phyloP scores from a whole-genome alignment of 2,329 filamentous ascomycete genomes.

The Monilinia aucupariae region DNA sequence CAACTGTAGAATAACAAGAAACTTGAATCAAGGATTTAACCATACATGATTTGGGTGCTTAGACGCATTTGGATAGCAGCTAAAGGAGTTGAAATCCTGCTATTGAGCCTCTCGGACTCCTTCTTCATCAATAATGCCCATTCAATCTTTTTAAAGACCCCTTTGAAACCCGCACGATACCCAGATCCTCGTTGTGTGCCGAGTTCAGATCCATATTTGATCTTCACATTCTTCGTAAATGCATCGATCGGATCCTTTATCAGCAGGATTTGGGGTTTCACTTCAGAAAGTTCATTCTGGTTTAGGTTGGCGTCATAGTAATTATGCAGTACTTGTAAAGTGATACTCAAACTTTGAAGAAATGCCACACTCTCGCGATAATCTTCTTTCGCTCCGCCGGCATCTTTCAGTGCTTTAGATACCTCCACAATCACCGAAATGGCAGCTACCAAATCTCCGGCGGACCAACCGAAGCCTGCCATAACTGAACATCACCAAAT shows the following conservation, averaged over 20 bases:
- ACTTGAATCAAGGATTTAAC: too few relatives aligned
- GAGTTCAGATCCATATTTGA: background rate
- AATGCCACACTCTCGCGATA: background rate
- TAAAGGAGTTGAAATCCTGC: background rate
- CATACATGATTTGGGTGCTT: background rate
- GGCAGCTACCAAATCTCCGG: background rate
- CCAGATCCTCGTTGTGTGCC: background rate
- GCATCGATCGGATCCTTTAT: background rate
- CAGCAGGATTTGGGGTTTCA: background rate
- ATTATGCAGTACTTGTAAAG: background rate
- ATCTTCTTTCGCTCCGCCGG: background rate
- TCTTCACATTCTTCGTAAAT: background rate
- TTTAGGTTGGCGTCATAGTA: background rate
- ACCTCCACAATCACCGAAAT: background rate
- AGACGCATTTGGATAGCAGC: background rate
- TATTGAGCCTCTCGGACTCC: background rate
- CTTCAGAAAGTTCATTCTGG: background rate
- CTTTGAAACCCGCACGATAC: background rate
- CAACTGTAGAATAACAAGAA: too few relatives aligned
- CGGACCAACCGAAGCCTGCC: constrained; percentile 9
- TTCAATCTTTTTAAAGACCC: background rate
- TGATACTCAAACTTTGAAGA: background rate
- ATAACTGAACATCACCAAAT: background rate
- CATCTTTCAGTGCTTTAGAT: background rate
- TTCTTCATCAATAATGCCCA: background rate